Percentiles rank a stretch among this genome's conserved stretches.
phyloP scores from a whole-genome alignment of 306 rosid genomes.

The Spatholobus suberectus region DNA sequence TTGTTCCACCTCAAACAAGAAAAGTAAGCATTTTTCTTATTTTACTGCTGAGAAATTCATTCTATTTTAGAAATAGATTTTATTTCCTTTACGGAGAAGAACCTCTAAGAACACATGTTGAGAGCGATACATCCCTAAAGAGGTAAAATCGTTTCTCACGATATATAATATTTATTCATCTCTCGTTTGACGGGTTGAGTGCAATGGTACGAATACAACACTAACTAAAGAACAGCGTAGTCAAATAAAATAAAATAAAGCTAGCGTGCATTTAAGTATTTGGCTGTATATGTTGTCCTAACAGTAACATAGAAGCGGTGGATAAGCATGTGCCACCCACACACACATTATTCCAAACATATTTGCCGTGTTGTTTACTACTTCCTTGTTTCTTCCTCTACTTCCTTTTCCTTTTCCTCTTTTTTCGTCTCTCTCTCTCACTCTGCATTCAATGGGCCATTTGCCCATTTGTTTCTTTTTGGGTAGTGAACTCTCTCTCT shows the following conservation, averaged over 20 bases:
- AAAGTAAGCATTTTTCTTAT: slow-evolving; percentile 17
- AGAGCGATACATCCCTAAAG: neutral
- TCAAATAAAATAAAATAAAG: neutral
- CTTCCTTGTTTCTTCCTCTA: slow-evolving; percentile 34
- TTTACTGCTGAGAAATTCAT: neutral
- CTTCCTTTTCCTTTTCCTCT: slow-evolving; percentile 6
- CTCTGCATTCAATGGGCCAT: slow-evolving; percentile 31
- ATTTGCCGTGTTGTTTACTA: slow-evolving; percentile 64
- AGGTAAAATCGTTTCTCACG: neutral
- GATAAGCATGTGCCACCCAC: slow-evolving; percentile 70
- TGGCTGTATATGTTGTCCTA: slow-evolving; percentile 53
- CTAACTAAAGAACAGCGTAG: neutral
- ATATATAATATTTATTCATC: no score
- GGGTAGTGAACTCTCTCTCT: slow-evolving; percentile 6
- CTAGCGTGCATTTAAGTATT: slow-evolving; percentile 53
- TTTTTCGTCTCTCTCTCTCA: neutral
- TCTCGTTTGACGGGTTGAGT: neutral
- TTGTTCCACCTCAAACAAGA: slow-evolving; percentile 30
- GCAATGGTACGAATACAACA: neutral
- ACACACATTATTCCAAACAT: slow-evolving; percentile 44
- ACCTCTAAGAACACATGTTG: neutral
- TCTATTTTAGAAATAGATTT: neutral
- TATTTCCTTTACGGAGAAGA: neutral
- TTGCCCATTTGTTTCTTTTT: slow-evolving; percentile 39
- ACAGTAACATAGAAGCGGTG: slow-evolving; percentile 45